A percentile compares a stretch with the other conserved stretches of the same genome.
phyloP scores from a whole-genome alignment of 1,284 basidiomycete species.

The Sphagnurus paluster region DNA sequence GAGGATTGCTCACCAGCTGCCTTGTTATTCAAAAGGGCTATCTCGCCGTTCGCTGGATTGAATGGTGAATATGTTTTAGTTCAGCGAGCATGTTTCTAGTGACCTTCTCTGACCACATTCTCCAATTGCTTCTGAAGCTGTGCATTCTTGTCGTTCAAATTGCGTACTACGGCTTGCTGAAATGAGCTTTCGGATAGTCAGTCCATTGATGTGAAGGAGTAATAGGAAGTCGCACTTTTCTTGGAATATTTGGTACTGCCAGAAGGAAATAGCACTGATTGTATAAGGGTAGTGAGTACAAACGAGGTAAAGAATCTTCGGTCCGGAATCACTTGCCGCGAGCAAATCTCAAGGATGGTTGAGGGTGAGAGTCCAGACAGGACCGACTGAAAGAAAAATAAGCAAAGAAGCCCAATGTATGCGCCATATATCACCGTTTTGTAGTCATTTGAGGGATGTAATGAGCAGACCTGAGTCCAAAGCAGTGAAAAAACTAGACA shows the following conservation, averaged over 20 bases:
- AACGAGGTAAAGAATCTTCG: no score
- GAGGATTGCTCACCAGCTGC: constrained; percentile 45
- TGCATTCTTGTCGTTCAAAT: constrained; percentile 75
- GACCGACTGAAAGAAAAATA: constrained; percentile 58
- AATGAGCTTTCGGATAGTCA: constrained; percentile 54
- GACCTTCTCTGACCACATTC: constrained; percentile 78
- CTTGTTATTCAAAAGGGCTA: constrained; percentile 68
- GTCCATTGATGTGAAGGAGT: not conserved
- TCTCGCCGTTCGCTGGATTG: constrained; percentile 69
- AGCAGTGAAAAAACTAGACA: constrained; percentile 3
- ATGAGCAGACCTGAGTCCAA: constrained; percentile 61
- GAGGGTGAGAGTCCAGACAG: constrained; percentile 75
- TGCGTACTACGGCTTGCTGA: constrained; percentile 77
- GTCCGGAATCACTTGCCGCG: constrained; percentile 53
- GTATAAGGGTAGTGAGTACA: no score
- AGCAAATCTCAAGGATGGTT: constrained; percentile 76
- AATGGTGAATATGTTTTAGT: not conserved
- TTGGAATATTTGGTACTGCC: constrained; percentile 86
- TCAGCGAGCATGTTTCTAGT: constrained; percentile 3
- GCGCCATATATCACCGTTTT: constrained; percentile 60
- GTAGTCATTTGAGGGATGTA: constrained; percentile 83
- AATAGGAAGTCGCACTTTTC: constrained; percentile 54
- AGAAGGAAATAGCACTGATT: constrained; percentile 81
- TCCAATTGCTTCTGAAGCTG: constrained; percentile 81
- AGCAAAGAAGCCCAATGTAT: constrained; percentile 34